Percentiles rank a stretch among this genome's conserved stretches.
Evolutionary conservation across 1,284 basidiomycete genomes (phyloP).

Genomic region (Austroboletus novae-zelandiae): DNA sequence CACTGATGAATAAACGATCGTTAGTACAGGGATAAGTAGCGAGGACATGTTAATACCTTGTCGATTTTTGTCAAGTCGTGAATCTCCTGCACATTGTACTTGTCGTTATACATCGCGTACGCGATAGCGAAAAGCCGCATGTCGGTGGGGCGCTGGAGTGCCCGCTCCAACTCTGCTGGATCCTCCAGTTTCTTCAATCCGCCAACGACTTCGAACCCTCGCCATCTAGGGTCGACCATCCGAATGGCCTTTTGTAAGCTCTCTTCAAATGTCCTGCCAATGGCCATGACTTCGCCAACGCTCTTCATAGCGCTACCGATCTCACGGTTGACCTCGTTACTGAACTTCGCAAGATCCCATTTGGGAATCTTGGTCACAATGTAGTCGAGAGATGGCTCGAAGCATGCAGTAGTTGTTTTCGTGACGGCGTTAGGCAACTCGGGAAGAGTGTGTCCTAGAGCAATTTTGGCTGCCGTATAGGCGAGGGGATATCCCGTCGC

Average conservation of each 20-base stretch:
- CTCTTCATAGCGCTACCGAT: slow-evolving; percentile 99
- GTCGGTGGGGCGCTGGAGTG: slow-evolving; percentile 78
- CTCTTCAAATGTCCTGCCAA: slow-evolving; percentile 98
- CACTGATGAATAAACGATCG: slow-evolving; percentile 50
- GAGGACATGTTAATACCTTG: slow-evolving; percentile 51
- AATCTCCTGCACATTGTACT: slow-evolving; percentile 86
- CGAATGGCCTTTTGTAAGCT: slow-evolving; percentile 98
- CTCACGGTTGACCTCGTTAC: slow-evolving; percentile 88
- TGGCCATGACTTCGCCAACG: slow-evolving; percentile 99
- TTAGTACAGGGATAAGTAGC: neutral
- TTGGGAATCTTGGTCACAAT: slow-evolving; percentile 99
- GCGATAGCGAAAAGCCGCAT: slow-evolving; percentile 96
- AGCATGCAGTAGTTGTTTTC: slow-evolving; percentile 99
- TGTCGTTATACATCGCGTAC: slow-evolving; percentile 94
- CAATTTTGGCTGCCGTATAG: slow-evolving; percentile 99
- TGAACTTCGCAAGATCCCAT: slow-evolving; percentile 99
- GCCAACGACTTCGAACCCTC: slow-evolving; percentile 75
- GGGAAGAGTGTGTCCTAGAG: slow-evolving; percentile 96
- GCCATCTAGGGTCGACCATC: slow-evolving; percentile 92
- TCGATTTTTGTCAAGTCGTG: slow-evolving; percentile 98
- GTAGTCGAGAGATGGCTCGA: slow-evolving; percentile 99
- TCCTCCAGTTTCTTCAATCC: slow-evolving; percentile 38
- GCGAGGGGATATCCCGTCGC: slow-evolving; percentile 99
- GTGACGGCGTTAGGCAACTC: slow-evolving; percentile 99
- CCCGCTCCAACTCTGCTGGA: slow-evolving; percentile 83